A percentile compares a stretch with the other conserved stretches of the same genome.
phyloP scores from a whole-genome alignment of 1,284 basidiomycete species.

The Coniferiporia weirii region DNA sequence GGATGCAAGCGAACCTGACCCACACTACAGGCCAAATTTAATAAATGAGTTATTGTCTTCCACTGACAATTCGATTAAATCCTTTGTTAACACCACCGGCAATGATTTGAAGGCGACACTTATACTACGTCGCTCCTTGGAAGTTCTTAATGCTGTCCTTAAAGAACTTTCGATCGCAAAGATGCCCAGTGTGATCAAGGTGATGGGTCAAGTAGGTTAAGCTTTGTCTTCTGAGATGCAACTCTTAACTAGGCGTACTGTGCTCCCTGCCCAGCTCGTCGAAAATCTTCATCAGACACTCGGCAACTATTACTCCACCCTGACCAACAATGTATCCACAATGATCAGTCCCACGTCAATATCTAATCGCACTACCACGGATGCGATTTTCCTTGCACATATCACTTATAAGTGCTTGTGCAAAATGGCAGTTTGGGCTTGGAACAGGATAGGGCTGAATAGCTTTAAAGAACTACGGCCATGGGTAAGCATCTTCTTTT shows the following conservation, averaged over 20 bases:
- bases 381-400: conserved; percentile 59
- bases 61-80: conserved; percentile 48
- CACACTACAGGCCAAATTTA: conserved; percentile 51
- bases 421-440: conserved; percentile 65
- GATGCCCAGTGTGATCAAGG: conserved; percentile 58
- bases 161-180: conserved; percentile 67
- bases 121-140: conserved; percentile 54
- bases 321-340: conserved; percentile 40
- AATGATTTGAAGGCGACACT: conserved; percentile 43
- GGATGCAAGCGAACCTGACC: conserved; percentile 7
- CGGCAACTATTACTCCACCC: conserved; percentile 52
- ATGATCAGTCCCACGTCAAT: conserved; percentile 31
- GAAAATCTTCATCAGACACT: conserved; percentile 46
- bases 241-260: conserved; percentile 12
- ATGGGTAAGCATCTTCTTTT: conserved; percentile 43
- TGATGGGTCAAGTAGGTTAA: conserved; percentile 51
- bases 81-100: conserved; percentile 37
- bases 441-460: conserved; percentile 48
- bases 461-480: conserved; percentile 39
- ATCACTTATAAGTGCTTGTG: conserved; percentile 64
- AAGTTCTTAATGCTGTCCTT: conserved; percentile 55
- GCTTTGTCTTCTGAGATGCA: neutral
- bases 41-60: conserved; percentile 50
- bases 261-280: conserved; percentile 37
- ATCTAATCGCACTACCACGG: conserved; percentile 34